These are phyloP conservation scores for Coniochaeta hoffmannii DNA, from an alignment of 2,329 filamentous ascomycete species.

Conservation along the genomic window DNA sequence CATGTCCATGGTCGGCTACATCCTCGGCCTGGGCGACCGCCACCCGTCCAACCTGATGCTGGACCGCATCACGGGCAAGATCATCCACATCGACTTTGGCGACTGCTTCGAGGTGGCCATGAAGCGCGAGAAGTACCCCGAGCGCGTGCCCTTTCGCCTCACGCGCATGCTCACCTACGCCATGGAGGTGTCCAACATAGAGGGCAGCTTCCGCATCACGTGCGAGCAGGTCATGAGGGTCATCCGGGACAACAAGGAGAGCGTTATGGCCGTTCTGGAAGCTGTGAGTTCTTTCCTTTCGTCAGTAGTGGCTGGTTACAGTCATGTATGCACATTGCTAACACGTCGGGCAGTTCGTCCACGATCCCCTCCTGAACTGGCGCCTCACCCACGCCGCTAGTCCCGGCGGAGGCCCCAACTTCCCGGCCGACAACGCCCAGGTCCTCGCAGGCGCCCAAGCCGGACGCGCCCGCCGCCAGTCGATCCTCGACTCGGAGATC, in stretches of 20 bases:
- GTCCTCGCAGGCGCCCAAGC: slow-evolving; percentile 40
- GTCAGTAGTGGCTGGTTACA: not conserved
- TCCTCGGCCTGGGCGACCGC: slow-evolving; percentile 89
- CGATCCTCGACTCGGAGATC: slow-evolving; percentile 59
- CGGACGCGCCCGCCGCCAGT: slow-evolving; percentile 54
- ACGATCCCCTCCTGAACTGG: slow-evolving; percentile 98
- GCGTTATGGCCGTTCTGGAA: slow-evolving; percentile 95
- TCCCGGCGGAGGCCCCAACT: slow-evolving; percentile 55
- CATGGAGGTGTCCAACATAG: slow-evolving; percentile 99
- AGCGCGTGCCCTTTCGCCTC: slow-evolving; percentile 93
- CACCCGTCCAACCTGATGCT: slow-evolving; percentile 98
- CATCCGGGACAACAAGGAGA: slow-evolving; percentile 93
- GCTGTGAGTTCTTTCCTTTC: slow-evolving; percentile 57
- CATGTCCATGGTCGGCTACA: slow-evolving; percentile 99
- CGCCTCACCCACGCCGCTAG: slow-evolving; percentile 63
- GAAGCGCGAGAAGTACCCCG: slow-evolving; percentile 98
- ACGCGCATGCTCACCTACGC: slow-evolving; percentile 99
- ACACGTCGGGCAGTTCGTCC: slow-evolving; percentile 67
- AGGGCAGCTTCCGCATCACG: slow-evolving; percentile 95
- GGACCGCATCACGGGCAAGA: slow-evolving; percentile 90
- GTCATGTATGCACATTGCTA: slow-evolving; percentile 7
- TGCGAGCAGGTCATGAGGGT: slow-evolving; percentile 99
- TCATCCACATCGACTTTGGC: slow-evolving; percentile 98
- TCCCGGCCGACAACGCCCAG: slow-evolving; percentile 52
- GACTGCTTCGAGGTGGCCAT: slow-evolving; percentile 99